Base-by-base conservation (phyloP, 73 alveolate species). In the Blepharisma japonicum region DNA sequence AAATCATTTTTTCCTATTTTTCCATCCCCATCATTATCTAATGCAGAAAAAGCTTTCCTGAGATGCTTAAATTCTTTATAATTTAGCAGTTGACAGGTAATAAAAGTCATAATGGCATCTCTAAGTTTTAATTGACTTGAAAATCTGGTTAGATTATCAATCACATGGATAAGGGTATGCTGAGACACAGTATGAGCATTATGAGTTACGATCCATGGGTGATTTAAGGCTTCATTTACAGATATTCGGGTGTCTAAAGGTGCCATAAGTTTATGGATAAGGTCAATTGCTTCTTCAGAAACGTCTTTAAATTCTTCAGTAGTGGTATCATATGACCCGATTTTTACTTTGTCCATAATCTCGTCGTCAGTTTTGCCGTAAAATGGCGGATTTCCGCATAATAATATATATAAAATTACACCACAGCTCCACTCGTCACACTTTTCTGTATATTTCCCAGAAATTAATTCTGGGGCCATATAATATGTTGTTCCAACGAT, bases 1-100 rank as follows among this genome's bases (percentile, higher is more conserved):
- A 86, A 78, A 54, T 89, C 96, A 6, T 77, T 91, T 71, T 72
- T 81, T 61, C 83, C 54, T 6, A 89, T 66, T 68, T 77, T 89
- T 38, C 96, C 96, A 78, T 86, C 91, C 9, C 85, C 77, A 67
- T 89, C 87, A 6, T 49, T 77, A 67, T 88, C 95, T 21, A 88
- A 55, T 2, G 79, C 74, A 20, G 48, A 49, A 53, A 86, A 86
- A 0, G 83, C 93, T 47, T 68, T 82, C 45, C 56, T 6, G 20
- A 86, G 76, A 6, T 82, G 85, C 11, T 66, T 82, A 48, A 77
- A 6, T 8, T 86, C 93, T 46, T 45, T 80, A 48, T 82, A 77
- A 7, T 39, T 7, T 6, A 87, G 85, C 6, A 82, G 61, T 47
- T 86, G 71, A 27, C 77, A 54, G 20, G 88, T 87, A 6, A 86